A percentile compares a stretch with the other conserved stretches of the same genome.
Conservation (phyloP, 23 red algal genomes). For the Chondrus crispus region DNA sequence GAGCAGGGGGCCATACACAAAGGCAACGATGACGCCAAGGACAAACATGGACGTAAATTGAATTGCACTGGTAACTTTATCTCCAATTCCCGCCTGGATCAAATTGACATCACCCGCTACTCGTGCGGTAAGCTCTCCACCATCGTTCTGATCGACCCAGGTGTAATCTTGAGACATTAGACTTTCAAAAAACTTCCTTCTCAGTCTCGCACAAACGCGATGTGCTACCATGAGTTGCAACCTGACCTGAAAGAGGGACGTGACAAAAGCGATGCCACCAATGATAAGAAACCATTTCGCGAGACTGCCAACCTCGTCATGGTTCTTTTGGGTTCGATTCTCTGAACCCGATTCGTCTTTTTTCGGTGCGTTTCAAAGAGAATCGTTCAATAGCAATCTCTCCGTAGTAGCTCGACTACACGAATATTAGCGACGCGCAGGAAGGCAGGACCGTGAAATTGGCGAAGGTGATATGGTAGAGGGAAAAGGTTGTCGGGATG, state of each 20-base stretch:
- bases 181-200: slow-evolving; percentile 64
- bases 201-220: slow-evolving; percentile 50
- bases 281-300: slow-evolving; percentile 83
- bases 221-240: slow-evolving; percentile 66
- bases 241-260: slow-evolving; percentile 54
- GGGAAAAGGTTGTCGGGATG: too few relatives aligned
- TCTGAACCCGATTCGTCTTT: too few relatives aligned
- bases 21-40: slow-evolving; percentile 74
- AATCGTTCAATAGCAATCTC: too few relatives aligned
- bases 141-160: slow-evolving; percentile 62
- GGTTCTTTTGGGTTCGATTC: too few relatives aligned
- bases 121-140: slow-evolving; percentile 66
- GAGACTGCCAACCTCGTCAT: slow-evolving; percentile 48
- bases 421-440: too few relatives aligned
- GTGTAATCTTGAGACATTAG: slow-evolving; percentile 73
- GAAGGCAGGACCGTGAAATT: too few relatives aligned
- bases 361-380: too few relatives aligned
- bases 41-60: slow-evolving; percentile 74
- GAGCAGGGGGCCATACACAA: slow-evolving; percentile 68
- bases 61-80: slow-evolving; percentile 60
- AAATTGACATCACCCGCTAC: slow-evolving; percentile 72
- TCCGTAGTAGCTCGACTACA: too few relatives aligned
- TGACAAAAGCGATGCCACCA: slow-evolving; percentile 69
- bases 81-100: slow-evolving; percentile 67
- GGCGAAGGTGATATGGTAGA: too few relatives aligned